Evolutionary conservation across 805 yeast species (phyloP), one percentile per base, ranked within the genome.

Genomic region (Isabelozyma gotoi): DNA sequence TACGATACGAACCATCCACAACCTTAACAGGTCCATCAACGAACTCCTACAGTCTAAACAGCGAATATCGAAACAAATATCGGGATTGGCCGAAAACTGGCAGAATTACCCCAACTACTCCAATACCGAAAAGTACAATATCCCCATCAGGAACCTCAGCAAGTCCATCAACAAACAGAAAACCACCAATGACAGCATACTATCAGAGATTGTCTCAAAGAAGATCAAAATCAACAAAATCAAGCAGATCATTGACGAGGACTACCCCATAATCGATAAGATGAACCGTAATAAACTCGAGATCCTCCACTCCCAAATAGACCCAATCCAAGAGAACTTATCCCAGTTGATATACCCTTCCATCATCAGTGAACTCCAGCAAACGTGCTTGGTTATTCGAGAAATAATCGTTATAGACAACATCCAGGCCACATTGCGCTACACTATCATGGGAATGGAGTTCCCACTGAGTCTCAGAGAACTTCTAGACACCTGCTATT

Each of bases 391-490:
- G 8, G 46, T 50, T 2, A 42, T 69, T 11, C 49, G 43, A 36
- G 62, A 62, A 29, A 55, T 62, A 4, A 48, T 66, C 20, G 51
- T 55, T 7, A 66, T 71, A n/a, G 60, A 51, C 6, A 55, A 57
- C 40, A 46, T 49, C 6, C 50, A 52, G 27, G 44, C 51, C 18
- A 38, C 63, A 2, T 50, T 59, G n/a, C 53, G 50, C 7, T 62
- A 65, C 41, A 51, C 52, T 20, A 67, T 71, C 3, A 39, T 59
- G 45, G 73, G 67, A 0, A 47, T 68, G 5, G 69, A 65, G 38
- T 66, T 71, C 40, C 76, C 76, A 1, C 41, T 60, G 3, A 56
- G 55, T 33, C 59, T 60, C 17, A 54, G 53, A 20, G 68, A 67
- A 21, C 39, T 71, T 11, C 52, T 68, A 7, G 51, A 55, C 16